Percentiles rank a stretch among this genome's conserved stretches.
phyloP scores from a whole-genome alignment of 2,329 filamentous ascomycete species.

The Knoxdaviesia proteae region DNA sequence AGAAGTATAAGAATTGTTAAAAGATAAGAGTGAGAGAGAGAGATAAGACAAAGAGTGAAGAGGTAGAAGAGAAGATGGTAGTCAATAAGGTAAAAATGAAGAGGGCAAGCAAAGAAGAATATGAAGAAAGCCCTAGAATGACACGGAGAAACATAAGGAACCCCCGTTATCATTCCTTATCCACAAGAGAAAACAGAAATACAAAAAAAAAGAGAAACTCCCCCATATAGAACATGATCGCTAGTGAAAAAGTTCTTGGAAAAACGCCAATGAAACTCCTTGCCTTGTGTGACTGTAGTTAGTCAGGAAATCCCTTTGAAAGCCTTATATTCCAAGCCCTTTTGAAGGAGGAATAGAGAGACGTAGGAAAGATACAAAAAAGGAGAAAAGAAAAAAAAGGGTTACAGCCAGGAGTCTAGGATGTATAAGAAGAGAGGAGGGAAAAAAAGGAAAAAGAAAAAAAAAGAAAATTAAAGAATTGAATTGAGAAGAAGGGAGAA shows the following conservation, averaged over 20 bases:
- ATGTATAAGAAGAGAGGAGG: conserved; percentile 2
- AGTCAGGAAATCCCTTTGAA: too few species aligned
- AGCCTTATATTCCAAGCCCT: too few species aligned
- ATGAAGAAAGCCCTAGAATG: conserved; percentile 4
- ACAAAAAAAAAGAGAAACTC: background rate
- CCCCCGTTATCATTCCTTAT: background rate
- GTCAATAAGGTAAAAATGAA: background rate
- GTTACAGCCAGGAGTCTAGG: background rate
- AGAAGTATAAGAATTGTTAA: background rate
- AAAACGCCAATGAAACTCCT: too few species aligned
- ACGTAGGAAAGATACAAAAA: background rate
- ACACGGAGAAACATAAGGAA: background rate
- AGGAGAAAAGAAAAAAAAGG: background rate
- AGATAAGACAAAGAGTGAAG: background rate
- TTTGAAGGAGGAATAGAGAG: background rate
- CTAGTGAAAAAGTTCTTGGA: too few species aligned
- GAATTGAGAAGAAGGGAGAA: background rate
- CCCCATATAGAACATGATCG: too few species aligned
- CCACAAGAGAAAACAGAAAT: background rate
- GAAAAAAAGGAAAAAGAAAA: conserved; percentile 7
- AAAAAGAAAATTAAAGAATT: conserved; percentile 2
- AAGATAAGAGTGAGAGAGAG: background rate
- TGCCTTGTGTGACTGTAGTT: too few species aligned
- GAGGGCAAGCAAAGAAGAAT: background rate
- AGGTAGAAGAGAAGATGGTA: background rate